Percentiles rank a stretch among this genome's conserved stretches.
phyloP scores from a whole-genome alignment of 169 alveolate genomes.

The Plasmodium vivax region DNA sequence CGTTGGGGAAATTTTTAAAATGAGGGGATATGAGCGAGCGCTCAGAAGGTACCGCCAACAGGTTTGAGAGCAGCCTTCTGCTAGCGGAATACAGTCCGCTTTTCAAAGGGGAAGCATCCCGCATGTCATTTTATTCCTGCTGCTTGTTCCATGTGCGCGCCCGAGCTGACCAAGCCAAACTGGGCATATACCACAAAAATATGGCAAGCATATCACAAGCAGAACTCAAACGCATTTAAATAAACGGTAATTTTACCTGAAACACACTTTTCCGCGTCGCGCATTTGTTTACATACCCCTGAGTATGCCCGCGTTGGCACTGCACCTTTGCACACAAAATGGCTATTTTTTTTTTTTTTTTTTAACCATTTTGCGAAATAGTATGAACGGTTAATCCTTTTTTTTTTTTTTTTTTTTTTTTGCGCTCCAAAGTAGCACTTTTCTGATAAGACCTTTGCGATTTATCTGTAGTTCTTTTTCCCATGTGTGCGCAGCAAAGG shows the following conservation, averaged over 20 bases:
- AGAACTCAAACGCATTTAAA: neutral
- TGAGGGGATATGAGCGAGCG: neutral
- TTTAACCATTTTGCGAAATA: neutral
- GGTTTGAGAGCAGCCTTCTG: neutral
- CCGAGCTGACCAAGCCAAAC: neutral
- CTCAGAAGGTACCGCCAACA: neutral
- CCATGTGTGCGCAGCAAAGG: neutral
- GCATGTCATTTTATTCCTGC: neutral
- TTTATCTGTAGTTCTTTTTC: neutral
- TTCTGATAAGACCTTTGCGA: neutral
- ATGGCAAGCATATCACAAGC: neutral
- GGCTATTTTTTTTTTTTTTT: neutral
- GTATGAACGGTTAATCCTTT: neutral
- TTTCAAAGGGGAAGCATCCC: neutral
- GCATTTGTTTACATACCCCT: neutral
- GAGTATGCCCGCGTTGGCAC: neutral
- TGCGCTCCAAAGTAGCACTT: slow-evolving; percentile 3
- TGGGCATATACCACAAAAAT: neutral
- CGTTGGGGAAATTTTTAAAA: neutral
- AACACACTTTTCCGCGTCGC: neutral
- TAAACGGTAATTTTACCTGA: neutral
- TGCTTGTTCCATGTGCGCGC: neutral
- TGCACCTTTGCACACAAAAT: slow-evolving; percentile 2
- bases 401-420: neutral
- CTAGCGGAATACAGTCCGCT: neutral